Evolutionary conservation across 2,329 filamentous ascomycete species (phyloP), one percentile per base, ranked within the genome.

Genomic region (Hypoxylon sp.): DNA sequence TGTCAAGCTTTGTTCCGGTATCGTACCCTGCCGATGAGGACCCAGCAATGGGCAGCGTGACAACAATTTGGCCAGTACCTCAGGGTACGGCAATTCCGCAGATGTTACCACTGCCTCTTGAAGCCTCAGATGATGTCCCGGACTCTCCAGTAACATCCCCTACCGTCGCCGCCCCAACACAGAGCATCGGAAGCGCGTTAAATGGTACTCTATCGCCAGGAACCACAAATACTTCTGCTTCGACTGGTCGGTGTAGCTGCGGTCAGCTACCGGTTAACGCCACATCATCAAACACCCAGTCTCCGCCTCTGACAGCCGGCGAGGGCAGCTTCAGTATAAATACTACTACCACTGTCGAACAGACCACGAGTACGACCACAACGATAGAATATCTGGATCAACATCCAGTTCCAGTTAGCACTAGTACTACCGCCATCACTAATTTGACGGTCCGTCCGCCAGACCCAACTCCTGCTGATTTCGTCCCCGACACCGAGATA

Each of bases 61-160:
- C 9, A 28, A 56, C 53, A 46, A 23, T 56, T 11, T 56, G 53
- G 53, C 41, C 25, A 56, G 19, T 7, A 19, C 13, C 23, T 5
- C 25, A 34, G n/a, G 14, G 28, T 23, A 5, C 3, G 2, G 30
- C 0, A 6, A 13, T 30, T 23, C 25, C 60, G 6, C 34, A 57
- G n/a, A 11, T 17, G 1, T 32, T 36, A 36, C 17, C 11, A 2
- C 19, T 23, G 2, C 17, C 52, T 41, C 38, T 21, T 11, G 23
- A 13, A 19, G 19, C 7, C 38, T n/a, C 23, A 3, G 2, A 34
- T 10, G 30, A 17, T 49, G 49, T 25, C 14, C 17, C 48, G n/a
- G 25, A 19, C 17, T 32, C 32, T 10, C 3, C 2, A 11, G 34
- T 11, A 7, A n/a, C 14, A 5, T 30, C 41, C 41, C 25, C 38